Conservation (phyloP, 192 early-diverging fungal genomes). For the Geranomyces michiganensis region DNA sequence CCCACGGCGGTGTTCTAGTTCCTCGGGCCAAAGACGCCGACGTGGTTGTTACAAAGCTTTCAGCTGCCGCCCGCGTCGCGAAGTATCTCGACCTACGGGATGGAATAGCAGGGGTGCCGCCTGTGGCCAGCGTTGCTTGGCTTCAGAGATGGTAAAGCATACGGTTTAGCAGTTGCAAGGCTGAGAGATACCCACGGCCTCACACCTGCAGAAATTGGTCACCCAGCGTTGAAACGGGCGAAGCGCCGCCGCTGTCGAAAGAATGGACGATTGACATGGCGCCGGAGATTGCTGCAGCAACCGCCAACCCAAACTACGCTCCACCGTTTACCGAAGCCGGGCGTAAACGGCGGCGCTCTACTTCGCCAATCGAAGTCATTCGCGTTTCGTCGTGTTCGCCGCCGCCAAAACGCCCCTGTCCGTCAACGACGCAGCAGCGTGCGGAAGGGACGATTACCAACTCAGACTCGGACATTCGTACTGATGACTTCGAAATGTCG, state of each 20-base stretch:
- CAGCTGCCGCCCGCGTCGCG: constrained; percentile 6
- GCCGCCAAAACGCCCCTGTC: not conserved
- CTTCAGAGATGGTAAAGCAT: not conserved
- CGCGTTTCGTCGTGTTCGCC: not conserved
- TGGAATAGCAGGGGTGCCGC: not conserved
- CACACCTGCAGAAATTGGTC: no score
- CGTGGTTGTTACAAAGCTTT: constrained; percentile 24
- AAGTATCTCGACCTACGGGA: constrained; percentile 24
- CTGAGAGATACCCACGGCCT: not conserved
- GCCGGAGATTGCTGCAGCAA: not conserved
- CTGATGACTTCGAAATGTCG: not conserved
- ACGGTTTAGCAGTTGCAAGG: no score
- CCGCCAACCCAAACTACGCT: not conserved
- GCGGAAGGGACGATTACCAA: not conserved
- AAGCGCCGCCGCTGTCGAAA: no score
- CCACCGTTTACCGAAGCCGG: not conserved
- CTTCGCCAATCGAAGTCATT: not conserved
- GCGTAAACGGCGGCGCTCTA: not conserved
- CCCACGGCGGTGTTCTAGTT: constrained; percentile 6
- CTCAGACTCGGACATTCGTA: not conserved
- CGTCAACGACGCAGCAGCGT: not conserved
- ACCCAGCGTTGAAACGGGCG: no score
- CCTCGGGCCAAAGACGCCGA: constrained; percentile 1
- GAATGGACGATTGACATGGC: not conserved
- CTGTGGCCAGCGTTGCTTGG: not conserved